Evolutionary conservation across 805 yeast genomes (phyloP).

Genomic region (Kuraishia molischiana): DNA sequence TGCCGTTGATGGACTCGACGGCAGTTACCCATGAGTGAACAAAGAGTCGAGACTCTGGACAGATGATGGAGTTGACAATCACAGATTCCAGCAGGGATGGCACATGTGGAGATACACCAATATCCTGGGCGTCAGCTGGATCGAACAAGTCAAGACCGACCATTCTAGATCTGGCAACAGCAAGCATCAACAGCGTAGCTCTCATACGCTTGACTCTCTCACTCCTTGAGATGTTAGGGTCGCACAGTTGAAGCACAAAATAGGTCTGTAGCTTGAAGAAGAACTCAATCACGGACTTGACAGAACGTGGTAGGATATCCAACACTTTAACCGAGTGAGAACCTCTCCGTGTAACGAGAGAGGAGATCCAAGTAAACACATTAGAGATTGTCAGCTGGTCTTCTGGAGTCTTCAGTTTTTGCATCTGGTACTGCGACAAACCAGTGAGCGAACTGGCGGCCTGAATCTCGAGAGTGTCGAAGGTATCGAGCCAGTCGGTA

Average conservation of each 20-base stretch:
- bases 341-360: slow-evolving; percentile 32
- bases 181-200: slow-evolving; percentile 53
- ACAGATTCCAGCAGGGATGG: slow-evolving; percentile 86
- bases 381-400: slow-evolving; percentile 56
- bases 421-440: slow-evolving; percentile 45
- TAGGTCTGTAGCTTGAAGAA: slow-evolving; percentile 60
- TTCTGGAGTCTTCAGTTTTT: slow-evolving; percentile 28
- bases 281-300: slow-evolving; percentile 54
- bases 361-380: slow-evolving; percentile 59
- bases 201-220: slow-evolving; percentile 63
- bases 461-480: slow-evolving; percentile 64
- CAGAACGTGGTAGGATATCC: slow-evolving; percentile 55
- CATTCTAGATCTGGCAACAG: slow-evolving; percentile 64
- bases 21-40: slow-evolving; percentile 64
- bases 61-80: slow-evolving; percentile 57
- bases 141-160: slow-evolving; percentile 35
- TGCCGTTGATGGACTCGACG: slow-evolving; percentile 17
- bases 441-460: slow-evolving; percentile 46
- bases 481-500: slow-evolving; percentile 73
- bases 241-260: slow-evolving; percentile 55
- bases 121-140: slow-evolving; percentile 5
- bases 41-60: slow-evolving; percentile 73
- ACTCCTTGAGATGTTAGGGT: slow-evolving; percentile 43
- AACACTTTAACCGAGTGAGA: slow-evolving; percentile 23
- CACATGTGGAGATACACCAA: slow-evolving; percentile 39